These are phyloP conservation scores for Pueraria montana DNA, from an alignment of 306 rosid genomes.

Conservation along the genomic window DNA sequence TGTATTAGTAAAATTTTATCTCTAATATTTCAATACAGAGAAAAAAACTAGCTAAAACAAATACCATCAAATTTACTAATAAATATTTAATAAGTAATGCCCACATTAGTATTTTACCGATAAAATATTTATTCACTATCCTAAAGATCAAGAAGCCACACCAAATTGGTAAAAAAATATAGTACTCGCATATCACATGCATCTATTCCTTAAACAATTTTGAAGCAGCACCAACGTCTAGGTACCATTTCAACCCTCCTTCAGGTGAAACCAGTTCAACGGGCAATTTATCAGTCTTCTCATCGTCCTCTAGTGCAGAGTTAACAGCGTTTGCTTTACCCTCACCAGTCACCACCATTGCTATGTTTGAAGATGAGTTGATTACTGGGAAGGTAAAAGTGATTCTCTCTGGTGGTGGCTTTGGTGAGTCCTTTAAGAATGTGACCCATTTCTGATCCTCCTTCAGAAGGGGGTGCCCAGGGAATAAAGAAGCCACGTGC, in stretches of 20 bases:
- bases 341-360: constrained; percentile 75
- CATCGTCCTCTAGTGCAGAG: constrained; percentile 57
- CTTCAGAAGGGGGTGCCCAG: constrained; percentile 66
- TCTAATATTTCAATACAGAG: not conserved
- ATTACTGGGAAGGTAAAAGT: constrained; percentile 79
- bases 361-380: constrained; percentile 72
- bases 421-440: constrained; percentile 73
- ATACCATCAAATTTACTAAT: not conserved
- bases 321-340: constrained; percentile 69
- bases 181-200: not conserved
- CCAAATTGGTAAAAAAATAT: not conserved
- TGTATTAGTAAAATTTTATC: not conserved
- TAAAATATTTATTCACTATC: not conserved
- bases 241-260: constrained; percentile 78
- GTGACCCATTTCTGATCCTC: constrained; percentile 82
- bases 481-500: constrained; percentile 83
- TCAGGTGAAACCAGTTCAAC: constrained; percentile 69
- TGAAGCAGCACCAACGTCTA: constrained; percentile 84
- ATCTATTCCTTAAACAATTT: constrained; percentile 58
- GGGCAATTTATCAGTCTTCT: constrained; percentile 62
- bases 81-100: not conserved
- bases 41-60: not conserved
- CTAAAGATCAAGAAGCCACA: not conserved
- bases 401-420: constrained; percentile 82
- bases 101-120: not conserved